Conservation (phyloP, 2,329 filamentous ascomycete species). For the Microsporum audouinii region DNA sequence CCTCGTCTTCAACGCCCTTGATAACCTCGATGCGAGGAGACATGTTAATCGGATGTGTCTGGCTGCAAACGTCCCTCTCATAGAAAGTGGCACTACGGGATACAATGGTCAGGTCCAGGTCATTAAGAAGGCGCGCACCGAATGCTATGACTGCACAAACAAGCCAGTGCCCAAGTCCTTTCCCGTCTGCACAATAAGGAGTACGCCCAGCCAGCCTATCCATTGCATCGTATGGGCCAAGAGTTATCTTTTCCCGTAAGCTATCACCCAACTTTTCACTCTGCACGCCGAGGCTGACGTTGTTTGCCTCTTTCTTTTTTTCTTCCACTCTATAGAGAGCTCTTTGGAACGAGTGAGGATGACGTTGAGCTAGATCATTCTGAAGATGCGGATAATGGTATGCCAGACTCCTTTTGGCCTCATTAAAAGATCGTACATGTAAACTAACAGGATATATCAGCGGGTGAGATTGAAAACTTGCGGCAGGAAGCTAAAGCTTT, state of each 20-base stretch:
- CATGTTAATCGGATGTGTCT: slow-evolving; percentile 98
- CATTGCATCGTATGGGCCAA: slow-evolving; percentile 99
- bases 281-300: slow-evolving; percentile 19
- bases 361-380: slow-evolving; percentile 70
- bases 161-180: slow-evolving; percentile 89
- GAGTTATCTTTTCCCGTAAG: slow-evolving; percentile 74
- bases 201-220: slow-evolving; percentile 89
- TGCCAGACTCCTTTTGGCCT: slow-evolving; percentile 10
- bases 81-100: slow-evolving; percentile 94
- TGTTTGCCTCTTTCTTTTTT: background rate
- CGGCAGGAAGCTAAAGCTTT: slow-evolving; percentile 73
- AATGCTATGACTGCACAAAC: slow-evolving; percentile 88
- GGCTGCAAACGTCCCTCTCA: slow-evolving; percentile 75
- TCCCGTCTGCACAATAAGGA: slow-evolving; percentile 93
- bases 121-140: slow-evolving; percentile 76
- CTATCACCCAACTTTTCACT: background rate
- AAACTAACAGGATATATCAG: slow-evolving; percentile 22
- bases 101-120: slow-evolving; percentile 97
- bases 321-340: slow-evolving; percentile 44
- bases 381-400: slow-evolving; percentile 68
- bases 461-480: slow-evolving; percentile 76
- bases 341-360: slow-evolving; percentile 87
- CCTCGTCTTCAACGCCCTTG: slow-evolving; percentile 90
- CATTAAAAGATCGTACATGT: background rate
- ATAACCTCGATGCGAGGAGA: slow-evolving; percentile 84